Evolutionary conservation across 495 filamentous ascomycete genomes (phyloP).

Genomic region (Acidomyces sp.): DNA sequence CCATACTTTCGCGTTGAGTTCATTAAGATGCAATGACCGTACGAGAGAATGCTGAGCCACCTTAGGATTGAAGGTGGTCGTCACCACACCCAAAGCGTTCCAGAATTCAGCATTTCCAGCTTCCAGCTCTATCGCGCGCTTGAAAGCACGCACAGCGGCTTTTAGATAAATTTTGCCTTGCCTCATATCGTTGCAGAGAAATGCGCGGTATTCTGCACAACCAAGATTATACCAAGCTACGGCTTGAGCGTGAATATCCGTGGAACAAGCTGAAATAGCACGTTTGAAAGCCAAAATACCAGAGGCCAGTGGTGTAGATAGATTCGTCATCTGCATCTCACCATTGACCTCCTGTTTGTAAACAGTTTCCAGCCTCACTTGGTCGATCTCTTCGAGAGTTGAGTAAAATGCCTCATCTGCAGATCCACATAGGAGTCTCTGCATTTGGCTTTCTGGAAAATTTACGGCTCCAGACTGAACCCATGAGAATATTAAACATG

Average conservation of each 20-base stretch:
- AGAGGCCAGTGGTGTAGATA: background rate
- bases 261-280: conserved; percentile 56
- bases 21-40: conserved; percentile 85
- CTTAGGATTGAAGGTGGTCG: conserved; percentile 66
- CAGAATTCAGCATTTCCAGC: conserved; percentile 94
- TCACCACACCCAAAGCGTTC: conserved; percentile 89
- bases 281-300: conserved; percentile 76
- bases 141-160: conserved; percentile 83
- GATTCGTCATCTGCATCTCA: background rate
- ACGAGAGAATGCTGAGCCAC: conserved; percentile 91
- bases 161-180: conserved; percentile 53
- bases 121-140: conserved; percentile 88
- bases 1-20: conserved; percentile 69
- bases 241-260: conserved; percentile 80
- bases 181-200: conserved; percentile 40
- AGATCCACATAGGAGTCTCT: conserved; percentile 40
- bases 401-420: conserved; percentile 43
- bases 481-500: conserved; percentile 67
- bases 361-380: conserved; percentile 37
- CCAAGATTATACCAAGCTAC: conserved; percentile 95
- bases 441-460: conserved; percentile 44
- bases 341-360: conserved; percentile 40
- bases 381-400: conserved; percentile 56
- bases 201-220: conserved; percentile 78
- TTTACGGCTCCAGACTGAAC: conserved; percentile 49